Conservation (phyloP, 1,139 yeast species). For the Protomyces macrosporus region DNA sequence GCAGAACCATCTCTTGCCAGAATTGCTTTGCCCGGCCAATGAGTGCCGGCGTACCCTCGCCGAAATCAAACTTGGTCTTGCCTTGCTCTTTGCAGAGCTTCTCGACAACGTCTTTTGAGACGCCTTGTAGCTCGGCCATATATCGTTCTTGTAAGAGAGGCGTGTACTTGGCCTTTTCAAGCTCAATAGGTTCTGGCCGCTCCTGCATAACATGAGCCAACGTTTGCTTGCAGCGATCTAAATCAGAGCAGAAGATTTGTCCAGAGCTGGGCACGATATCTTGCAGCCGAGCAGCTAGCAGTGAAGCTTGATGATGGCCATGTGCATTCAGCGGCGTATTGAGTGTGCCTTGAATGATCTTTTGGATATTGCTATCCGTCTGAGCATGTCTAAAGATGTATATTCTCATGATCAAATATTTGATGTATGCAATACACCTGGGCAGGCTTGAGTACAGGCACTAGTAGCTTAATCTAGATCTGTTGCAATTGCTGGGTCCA, state of each 20-base stretch:
- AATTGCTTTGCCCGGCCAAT: slow-evolving; percentile 5
- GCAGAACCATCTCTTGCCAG: slow-evolving; percentile 12
- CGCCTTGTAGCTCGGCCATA: slow-evolving; percentile 25
- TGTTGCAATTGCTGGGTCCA: no score
- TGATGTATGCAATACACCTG: not conserved
- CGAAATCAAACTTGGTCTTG: slow-evolving; percentile 20
- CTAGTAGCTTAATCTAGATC: no score
- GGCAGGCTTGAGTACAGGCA: no score
- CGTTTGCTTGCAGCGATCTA: slow-evolving; percentile 16
- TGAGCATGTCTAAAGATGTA: slow-evolving; percentile 18
- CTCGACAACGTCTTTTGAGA: slow-evolving; percentile 13
- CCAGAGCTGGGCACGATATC: not conserved
- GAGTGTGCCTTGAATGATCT: slow-evolving; percentile 20
- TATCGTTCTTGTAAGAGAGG: slow-evolving; percentile 8
- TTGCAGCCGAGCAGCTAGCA: slow-evolving; percentile 4
- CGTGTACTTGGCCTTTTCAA: slow-evolving; percentile 2
- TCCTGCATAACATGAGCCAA: slow-evolving; percentile 9
- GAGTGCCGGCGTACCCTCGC: slow-evolving; percentile 6
- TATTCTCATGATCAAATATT: slow-evolving; percentile 1
- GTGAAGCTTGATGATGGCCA: slow-evolving; percentile 15
- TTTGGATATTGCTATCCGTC: slow-evolving; percentile 15
- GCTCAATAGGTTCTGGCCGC: not conserved
- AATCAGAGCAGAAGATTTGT: slow-evolving; percentile 7
- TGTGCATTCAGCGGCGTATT: slow-evolving; percentile 11
- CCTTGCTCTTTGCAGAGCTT: slow-evolving; percentile 7